Evolutionary conservation across 257 asterid species (phyloP).

Genomic region (Haberlea rhodopensis): DNA sequence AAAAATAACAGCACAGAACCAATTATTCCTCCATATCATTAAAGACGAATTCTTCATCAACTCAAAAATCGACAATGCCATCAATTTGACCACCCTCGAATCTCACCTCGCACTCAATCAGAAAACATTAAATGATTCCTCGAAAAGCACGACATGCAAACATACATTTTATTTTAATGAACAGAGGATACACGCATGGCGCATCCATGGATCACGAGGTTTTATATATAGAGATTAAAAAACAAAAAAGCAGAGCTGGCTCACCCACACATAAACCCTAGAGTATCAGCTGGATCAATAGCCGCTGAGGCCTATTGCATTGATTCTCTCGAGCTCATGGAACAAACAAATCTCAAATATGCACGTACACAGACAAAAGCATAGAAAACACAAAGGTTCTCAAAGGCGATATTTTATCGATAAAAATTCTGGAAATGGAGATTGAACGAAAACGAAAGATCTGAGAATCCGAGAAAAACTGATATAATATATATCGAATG

Average conservation of each 20-base stretch:
- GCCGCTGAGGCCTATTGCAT: conserved; percentile 25
- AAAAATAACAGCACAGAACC: conserved; percentile 7
- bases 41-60: conserved; percentile 6
- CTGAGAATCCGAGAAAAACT: conserved; percentile 6
- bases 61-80: conserved; percentile 27
- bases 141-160: conserved; percentile 15
- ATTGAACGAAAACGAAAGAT: conserved; percentile 39
- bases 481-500: not conserved
- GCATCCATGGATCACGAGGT: conserved; percentile 21
- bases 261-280: conserved; percentile 36
- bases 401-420: conserved; percentile 13
- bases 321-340: conserved; percentile 18
- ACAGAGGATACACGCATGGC: conserved; percentile 18
- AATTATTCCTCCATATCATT: conserved; percentile 1
- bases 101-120: conserved; percentile 25
- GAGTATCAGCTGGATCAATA: conserved; percentile 35
- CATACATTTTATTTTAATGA: conserved; percentile 14
- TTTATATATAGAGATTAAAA: not conserved
- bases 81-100: conserved; percentile 23
- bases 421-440: conserved; percentile 28
- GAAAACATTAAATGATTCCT: conserved; percentile 8
- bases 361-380: conserved; percentile 21
- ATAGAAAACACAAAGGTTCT: conserved; percentile 19
- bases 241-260: not conserved
- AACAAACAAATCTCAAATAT: conserved; percentile 9